A percentile compares a stretch with the other conserved stretches of the same genome.
These are phyloP conservation scores for Solanum rostratum DNA, from an alignment of 257 asterid species.

Conservation along the genomic window DNA sequence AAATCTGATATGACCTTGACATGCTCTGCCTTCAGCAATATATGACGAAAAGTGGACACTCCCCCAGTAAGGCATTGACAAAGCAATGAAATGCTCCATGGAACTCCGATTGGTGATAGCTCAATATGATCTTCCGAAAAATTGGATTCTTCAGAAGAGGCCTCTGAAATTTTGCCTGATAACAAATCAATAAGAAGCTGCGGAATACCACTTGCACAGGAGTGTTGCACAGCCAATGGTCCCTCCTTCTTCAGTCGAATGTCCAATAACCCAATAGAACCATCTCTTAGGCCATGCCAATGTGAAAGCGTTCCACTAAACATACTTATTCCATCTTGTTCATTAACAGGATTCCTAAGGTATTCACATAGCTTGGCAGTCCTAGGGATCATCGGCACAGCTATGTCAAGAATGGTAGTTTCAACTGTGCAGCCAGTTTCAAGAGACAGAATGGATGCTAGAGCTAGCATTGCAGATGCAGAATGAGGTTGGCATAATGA, in stretches of 20 bases:
- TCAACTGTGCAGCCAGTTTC: conserved; percentile 61
- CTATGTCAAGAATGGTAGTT: conserved; percentile 64
- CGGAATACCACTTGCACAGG: conserved; percentile 91
- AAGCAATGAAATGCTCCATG: conserved; percentile 80
- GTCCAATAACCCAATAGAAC: conserved; percentile 79
- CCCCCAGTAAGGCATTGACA: conserved; percentile 96
- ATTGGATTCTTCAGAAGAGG: conserved; percentile 26
- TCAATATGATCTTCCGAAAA: conserved; percentile 47
- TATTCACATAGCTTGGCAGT: conserved; percentile 85
- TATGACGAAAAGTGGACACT: conserved; percentile 69
- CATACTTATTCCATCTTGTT: conserved; percentile 31
- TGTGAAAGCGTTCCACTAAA: conserved; percentile 57
- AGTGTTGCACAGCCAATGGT: conserved; percentile 89
- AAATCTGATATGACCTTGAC: conserved; percentile 57
- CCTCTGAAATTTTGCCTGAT: conserved; percentile 34
- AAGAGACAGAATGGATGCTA: conserved; percentile 80
- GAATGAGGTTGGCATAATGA: conserved; percentile 63
- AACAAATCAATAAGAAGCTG: conserved; percentile 85
- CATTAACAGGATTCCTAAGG: conserved; percentile 51
- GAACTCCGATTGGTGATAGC: conserved; percentile 77
- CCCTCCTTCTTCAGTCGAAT: conserved; percentile 94
- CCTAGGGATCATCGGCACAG: conserved; percentile 91
- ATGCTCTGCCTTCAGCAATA: conserved; percentile 64
- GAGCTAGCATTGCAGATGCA: conserved; percentile 93
- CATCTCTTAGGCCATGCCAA: conserved; percentile 88